These are phyloP conservation scores for Xanthoparmelia taractica DNA, from an alignment of 495 filamentous ascomycete species.

Conservation along the genomic window DNA sequence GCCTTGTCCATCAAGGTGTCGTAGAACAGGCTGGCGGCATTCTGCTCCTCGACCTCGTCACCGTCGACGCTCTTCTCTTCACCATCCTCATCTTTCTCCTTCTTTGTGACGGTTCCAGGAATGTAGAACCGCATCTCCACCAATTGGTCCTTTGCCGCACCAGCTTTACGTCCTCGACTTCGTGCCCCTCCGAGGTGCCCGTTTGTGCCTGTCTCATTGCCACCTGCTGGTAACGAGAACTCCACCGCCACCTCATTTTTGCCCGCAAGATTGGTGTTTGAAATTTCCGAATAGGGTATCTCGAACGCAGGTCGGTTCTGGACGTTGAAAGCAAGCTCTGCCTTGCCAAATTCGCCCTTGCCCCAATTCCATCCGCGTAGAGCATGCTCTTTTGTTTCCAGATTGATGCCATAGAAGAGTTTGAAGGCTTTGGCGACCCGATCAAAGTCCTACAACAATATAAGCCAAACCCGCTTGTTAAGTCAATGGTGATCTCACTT, in stretches of 20 bases:
- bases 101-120: constrained; percentile 80
- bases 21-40: constrained; percentile 91
- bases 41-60: constrained; percentile 74
- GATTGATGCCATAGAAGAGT: constrained; percentile 86
- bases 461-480: constrained; percentile 2
- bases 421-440: constrained; percentile 86
- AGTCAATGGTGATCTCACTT: constrained; percentile 47
- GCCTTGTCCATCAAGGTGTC: constrained; percentile 97
- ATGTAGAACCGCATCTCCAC: constrained; percentile 99
- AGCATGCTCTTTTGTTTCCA: constrained; percentile 88
- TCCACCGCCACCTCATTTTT: constrained; percentile 98
- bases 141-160: constrained; percentile 80
- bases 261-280: constrained; percentile 94
- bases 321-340: constrained; percentile 92
- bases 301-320: constrained; percentile 96
- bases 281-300: constrained; percentile 93
- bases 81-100: constrained; percentile 66
- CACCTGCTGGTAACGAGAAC: constrained; percentile 64
- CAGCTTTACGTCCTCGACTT: constrained; percentile 78
- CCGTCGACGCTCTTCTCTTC: constrained; percentile 59
- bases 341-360: constrained; percentile 92
- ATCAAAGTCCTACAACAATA: constrained; percentile 64
- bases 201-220: constrained; percentile 60
- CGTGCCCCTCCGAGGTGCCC: constrained; percentile 69
- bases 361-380: constrained; percentile 99